Base-by-base conservation (phyloP, 495 filamentous ascomycete species). In the Chaetomium tenue region DNA sequence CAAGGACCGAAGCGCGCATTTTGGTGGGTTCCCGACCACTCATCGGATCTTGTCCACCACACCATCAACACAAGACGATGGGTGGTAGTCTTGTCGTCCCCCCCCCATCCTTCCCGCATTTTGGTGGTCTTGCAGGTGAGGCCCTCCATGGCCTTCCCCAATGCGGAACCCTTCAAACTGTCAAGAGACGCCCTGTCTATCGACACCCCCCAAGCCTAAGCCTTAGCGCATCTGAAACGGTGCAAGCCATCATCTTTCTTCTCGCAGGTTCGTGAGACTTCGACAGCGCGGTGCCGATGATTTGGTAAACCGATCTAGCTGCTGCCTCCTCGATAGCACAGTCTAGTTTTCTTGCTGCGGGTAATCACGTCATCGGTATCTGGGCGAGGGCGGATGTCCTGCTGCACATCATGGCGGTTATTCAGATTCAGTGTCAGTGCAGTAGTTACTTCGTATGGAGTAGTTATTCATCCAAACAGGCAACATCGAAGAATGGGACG, bases 181-280 rank as follows among this genome's bases (percentile, higher is more conserved):
- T 5, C 37, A 60, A 22, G 18, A 11, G 7, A 16, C 25, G n/a
- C 54, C 26, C 56, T 37, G 33, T 37, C 9, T 37, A 48, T 60
- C 42, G 44, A 60, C 57, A 60, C 42, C 13, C 57, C 55, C 55
- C 25, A 15, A n/a, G 37, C 54, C 3, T n/a, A n/a, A n/a, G n/a
- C n/a, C n/a, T n/a, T n/a, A n/a, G n/a, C n/a, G 5, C 52, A 20
- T 3, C 26, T 55, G 28, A 16, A 55, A 22, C 25, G 23, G 25
- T n/a, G 53, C 53, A 56, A 44, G 12, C 56, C 25, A 33, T 20
- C 25, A 12, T 20, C n/a, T 60, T 60, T 20, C n/a, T 60, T 60
- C 58, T 60, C 28, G 58, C 58, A 51, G 6, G 11, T 60, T 60
- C 58, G 15, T 39, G 47, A 20, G 5, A 18, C 26, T 60, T 51